A percentile compares a stretch with the other conserved stretches of the same genome.
Conservation (phyloP, 176 grass and related monocot species). For the Carex littledalei region DNA sequence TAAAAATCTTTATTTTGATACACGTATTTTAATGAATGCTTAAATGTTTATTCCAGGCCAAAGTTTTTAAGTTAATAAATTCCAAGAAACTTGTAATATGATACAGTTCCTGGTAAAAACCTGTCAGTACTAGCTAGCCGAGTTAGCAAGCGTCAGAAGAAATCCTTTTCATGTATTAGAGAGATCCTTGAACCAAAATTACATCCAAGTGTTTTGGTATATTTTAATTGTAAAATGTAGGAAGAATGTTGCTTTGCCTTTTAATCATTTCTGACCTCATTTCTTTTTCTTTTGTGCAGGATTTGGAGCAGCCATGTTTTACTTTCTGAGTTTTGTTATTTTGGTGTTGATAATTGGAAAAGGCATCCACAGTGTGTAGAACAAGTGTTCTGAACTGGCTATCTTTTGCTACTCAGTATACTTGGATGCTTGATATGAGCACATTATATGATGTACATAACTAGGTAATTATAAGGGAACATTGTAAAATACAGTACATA, state of each 20-base stretch:
- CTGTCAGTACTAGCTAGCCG: not conserved
- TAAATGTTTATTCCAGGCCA: not conserved
- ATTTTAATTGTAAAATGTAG: not conserved
- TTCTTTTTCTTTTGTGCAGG: not conserved
- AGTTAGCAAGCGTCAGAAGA: not conserved
- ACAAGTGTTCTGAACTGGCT: not conserved
- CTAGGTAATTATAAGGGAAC: not conserved
- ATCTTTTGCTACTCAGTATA: not conserved
- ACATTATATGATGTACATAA: not conserved
- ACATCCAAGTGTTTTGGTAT: not conserved
- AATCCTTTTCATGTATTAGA: not conserved
- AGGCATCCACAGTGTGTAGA: not conserved
- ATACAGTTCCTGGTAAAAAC: not conserved
- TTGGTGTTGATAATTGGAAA: not conserved
- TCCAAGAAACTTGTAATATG: not conserved
- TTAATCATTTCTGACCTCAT: not conserved
- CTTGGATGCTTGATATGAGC: not conserved
- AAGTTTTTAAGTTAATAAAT: not conserved
- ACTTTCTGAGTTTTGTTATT: not conserved
- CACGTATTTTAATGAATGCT: not conserved
- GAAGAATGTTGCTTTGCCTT: not conserved
- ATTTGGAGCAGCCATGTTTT: not conserved
- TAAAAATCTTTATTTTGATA: not conserved
- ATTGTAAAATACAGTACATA: conserved; percentile 8
- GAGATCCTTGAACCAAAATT: not conserved